A percentile compares a stretch with the other conserved stretches of the same genome.
These are phyloP conservation scores for Populus pruinosa DNA, from an alignment of 345 rosid species.

Conservation along the genomic window DNA sequence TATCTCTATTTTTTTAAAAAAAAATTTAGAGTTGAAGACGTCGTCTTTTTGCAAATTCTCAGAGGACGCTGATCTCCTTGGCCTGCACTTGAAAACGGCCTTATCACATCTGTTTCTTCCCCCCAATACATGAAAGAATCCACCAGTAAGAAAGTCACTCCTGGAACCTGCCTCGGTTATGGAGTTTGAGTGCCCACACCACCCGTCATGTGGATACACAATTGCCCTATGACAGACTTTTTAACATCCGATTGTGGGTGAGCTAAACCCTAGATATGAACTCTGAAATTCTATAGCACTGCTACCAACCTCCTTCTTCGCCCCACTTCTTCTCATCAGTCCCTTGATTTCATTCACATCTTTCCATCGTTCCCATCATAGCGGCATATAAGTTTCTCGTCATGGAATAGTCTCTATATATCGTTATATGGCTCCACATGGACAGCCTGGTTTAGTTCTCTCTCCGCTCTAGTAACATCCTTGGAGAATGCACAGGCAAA, in stretches of 20 bases:
- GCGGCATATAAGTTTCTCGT: slow-evolving; percentile 66
- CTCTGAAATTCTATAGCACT: slow-evolving; percentile 67
- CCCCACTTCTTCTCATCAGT: slow-evolving; percentile 58
- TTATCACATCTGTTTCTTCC: no score
- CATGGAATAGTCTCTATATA: slow-evolving; percentile 48
- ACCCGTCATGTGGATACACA: slow-evolving; percentile 46
- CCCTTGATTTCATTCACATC: slow-evolving; percentile 50
- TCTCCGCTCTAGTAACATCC: slow-evolving; percentile 52
- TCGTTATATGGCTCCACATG: slow-evolving; percentile 50
- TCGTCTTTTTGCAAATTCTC: neutral
- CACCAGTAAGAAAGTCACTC: neutral
- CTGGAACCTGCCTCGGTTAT: neutral
- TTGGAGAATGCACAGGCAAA: slow-evolving; percentile 59
- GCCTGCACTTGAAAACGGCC: neutral
- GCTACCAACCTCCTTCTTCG: slow-evolving; percentile 64
- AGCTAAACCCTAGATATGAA: slow-evolving; percentile 55
- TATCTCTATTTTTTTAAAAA: no score
- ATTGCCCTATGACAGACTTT: slow-evolving; percentile 31
- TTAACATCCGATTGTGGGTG: slow-evolving; percentile 38
- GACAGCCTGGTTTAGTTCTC: slow-evolving; percentile 34
- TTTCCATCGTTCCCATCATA: slow-evolving; percentile 49
- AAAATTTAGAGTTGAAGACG: neutral
- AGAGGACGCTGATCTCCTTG: neutral
- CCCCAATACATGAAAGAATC: no score
- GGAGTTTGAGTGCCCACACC: neutral